Conservation (phyloP, 2,329 filamentous ascomycete species). For the Chrysoporthe puriensis region DNA sequence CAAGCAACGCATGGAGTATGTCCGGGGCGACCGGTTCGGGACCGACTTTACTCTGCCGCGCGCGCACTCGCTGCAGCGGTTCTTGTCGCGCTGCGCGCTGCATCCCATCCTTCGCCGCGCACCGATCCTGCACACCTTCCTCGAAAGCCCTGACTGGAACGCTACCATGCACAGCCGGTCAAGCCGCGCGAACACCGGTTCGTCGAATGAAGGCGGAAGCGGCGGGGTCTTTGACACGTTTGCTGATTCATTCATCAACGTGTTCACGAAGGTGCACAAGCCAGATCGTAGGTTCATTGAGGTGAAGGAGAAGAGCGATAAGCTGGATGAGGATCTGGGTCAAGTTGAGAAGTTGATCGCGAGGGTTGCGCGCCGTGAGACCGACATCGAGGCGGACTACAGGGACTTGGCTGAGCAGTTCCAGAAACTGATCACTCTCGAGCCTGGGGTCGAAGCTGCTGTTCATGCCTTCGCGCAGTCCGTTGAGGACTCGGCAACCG, state of each 20-base stretch:
- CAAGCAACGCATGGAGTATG: constrained; percentile 99
- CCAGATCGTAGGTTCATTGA: constrained; percentile 94
- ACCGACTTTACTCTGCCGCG: constrained; percentile 88
- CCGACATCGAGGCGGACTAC: constrained; percentile 86
- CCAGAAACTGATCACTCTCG: constrained; percentile 86
- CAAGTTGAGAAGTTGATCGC: constrained; percentile 97
- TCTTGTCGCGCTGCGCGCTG: constrained; percentile 81
- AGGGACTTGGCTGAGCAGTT: constrained; percentile 91
- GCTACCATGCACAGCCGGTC: constrained; percentile 85
- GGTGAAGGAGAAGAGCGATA: constrained; percentile 88
- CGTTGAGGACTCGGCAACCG: constrained; percentile 80
- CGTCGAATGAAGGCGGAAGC: constrained; percentile 46
- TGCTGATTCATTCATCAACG: constrained; percentile 95
- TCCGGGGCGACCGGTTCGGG: constrained; percentile 93
- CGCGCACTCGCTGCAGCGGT: constrained; percentile 88
- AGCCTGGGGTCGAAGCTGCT: constrained; percentile 81
- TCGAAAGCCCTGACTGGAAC: constrained; percentile 96
- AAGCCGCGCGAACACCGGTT: constrained; percentile 58
- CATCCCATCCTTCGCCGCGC: constrained; percentile 88
- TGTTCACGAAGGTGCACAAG: constrained; percentile 95
- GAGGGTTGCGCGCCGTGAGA: constrained; percentile 83
- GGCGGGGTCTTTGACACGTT: constrained; percentile 90
- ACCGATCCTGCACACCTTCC: constrained; percentile 81
- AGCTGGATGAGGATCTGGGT: constrained; percentile 88
- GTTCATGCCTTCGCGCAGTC: constrained; percentile 86